A percentile compares a stretch with the other conserved stretches of the same genome.
These are phyloP conservation scores for Penicillium samsonianum DNA, from an alignment of 495 filamentous ascomycete genomes.

Conservation along the genomic window DNA sequence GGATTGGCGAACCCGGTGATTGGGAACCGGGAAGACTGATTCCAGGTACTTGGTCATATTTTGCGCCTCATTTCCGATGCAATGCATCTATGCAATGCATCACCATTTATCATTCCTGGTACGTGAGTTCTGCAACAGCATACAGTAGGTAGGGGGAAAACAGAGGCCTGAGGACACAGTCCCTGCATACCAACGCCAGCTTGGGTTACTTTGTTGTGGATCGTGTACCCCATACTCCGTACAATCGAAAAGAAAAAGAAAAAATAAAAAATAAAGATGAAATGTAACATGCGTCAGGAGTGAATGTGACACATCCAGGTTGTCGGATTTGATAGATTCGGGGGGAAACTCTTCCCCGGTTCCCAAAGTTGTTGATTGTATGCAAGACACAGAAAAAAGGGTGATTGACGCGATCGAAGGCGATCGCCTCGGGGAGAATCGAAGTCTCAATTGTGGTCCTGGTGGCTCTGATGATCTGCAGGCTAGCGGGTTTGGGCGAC, in stretches of 20 bases:
- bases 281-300: slow-evolving; percentile 6
- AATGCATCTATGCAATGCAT: slow-evolving; percentile 3
- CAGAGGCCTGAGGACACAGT: slow-evolving; percentile 14
- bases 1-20: slow-evolving; percentile 1
- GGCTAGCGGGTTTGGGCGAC: slow-evolving; percentile 1
- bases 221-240: slow-evolving; percentile 5
- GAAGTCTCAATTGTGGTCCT: slow-evolving; percentile 10
- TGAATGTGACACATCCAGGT: slow-evolving; percentile 27
- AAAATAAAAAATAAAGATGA: neutral
- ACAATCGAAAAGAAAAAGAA: neutral
- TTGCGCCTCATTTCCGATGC: slow-evolving; percentile 10
- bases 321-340: slow-evolving; percentile 27
- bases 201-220: slow-evolving; percentile 12
- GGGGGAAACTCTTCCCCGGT: slow-evolving; percentile 26
- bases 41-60: slow-evolving; percentile 8
- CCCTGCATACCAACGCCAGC: slow-evolving; percentile 29
- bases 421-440: slow-evolving; percentile 18
- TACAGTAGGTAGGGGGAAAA: slow-evolving; percentile 10
- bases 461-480: slow-evolving; percentile 14
- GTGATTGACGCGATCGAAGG: neutral
- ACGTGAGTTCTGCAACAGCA: slow-evolving; percentile 5
- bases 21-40: neutral
- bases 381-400: slow-evolving; percentile 22
- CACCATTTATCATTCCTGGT: slow-evolving; percentile 9
- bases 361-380: slow-evolving; percentile 15